Evolutionary conservation across 2,329 filamentous ascomycete genomes (phyloP).

Genomic region (Cercospora brassicicola): DNA sequence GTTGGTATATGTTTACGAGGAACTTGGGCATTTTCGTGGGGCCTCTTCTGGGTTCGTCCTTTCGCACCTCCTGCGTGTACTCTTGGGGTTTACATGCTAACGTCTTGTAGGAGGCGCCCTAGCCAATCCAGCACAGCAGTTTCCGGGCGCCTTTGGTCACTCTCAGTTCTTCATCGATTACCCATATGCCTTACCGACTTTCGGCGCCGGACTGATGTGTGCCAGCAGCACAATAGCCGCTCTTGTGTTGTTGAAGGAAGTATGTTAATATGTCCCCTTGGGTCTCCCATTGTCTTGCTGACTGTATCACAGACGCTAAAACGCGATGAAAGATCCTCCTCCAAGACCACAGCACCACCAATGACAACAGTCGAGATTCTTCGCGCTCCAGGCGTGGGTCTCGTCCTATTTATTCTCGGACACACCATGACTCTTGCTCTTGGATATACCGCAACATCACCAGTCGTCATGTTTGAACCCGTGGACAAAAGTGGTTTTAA

Average conservation of each 20-base stretch:
- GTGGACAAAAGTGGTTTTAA: slow-evolving; percentile 64
- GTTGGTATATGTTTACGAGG: slow-evolving; percentile 70
- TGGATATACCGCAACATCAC: slow-evolving; percentile 68
- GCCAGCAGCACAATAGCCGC: slow-evolving; percentile 55
- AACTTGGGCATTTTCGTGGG: slow-evolving; percentile 75
- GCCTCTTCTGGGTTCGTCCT: slow-evolving; percentile 57
- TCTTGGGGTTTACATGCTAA: background rate
- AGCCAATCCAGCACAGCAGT: slow-evolving; percentile 66
- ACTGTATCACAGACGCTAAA: slow-evolving; percentile 32
- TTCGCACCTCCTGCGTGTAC: background rate
- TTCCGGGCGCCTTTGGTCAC: slow-evolving; percentile 58
- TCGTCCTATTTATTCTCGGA: slow-evolving; percentile 65
- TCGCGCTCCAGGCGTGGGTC: slow-evolving; percentile 62
- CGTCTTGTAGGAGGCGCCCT: slow-evolving; percentile 62
- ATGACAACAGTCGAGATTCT: slow-evolving; percentile 59
- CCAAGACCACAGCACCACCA: slow-evolving; percentile 28
- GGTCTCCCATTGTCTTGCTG: background rate
- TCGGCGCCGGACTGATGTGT: slow-evolving; percentile 59
- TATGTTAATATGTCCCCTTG: background rate
- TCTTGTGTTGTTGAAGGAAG: slow-evolving; percentile 58
- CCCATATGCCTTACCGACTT: slow-evolving; percentile 65
- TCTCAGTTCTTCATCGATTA: slow-evolving; percentile 61
- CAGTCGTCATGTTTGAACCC: slow-evolving; percentile 68
- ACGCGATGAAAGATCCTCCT: slow-evolving; percentile 23
- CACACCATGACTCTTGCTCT: slow-evolving; percentile 69